phyloP scores from a whole-genome alignment of 2,329 filamentous ascomycete genomes.

The Xylariaceae sp. region DNA sequence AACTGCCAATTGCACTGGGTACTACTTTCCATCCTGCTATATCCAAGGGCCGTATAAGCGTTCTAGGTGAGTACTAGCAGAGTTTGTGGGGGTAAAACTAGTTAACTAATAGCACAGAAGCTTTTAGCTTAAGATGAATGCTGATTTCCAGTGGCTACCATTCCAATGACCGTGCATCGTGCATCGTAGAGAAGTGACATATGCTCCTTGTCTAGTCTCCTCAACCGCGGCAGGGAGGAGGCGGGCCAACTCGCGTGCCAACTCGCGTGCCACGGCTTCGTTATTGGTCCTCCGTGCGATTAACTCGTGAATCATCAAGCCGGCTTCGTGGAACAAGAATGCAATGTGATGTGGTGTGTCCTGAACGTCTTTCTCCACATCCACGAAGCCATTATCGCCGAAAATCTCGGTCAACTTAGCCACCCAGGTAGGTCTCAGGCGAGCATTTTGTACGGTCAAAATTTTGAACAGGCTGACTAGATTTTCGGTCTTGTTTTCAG shows the following conservation, averaged over 20 bases:
- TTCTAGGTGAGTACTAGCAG: too few species aligned
- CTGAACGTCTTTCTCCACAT: slow-evolving; percentile 9
- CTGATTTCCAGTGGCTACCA: too few species aligned
- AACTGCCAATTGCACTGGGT: too few species aligned
- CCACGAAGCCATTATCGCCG: slow-evolving; percentile 8
- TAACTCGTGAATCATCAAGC: slow-evolving; percentile 22
- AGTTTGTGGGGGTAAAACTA: too few species aligned
- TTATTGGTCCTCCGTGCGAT: slow-evolving; percentile 22
- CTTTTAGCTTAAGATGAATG: too few species aligned
- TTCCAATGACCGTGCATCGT: too few species aligned
- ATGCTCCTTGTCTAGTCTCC: slow-evolving; percentile 15
- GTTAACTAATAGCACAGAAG: too few species aligned
- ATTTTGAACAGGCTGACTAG: slow-evolving; percentile 6
- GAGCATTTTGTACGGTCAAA: slow-evolving; percentile 4
- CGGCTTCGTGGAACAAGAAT: slow-evolving; percentile 11
- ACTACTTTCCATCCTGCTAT: too few species aligned
- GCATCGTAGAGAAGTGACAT: slow-evolving; percentile 5
- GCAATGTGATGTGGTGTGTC: slow-evolving; percentile 10
- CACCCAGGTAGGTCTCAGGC: slow-evolving; percentile 11
- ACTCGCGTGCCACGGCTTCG: slow-evolving; percentile 12
- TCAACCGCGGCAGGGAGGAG: slow-evolving; percentile 15
- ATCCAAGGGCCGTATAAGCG: too few species aligned
- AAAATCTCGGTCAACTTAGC: slow-evolving; percentile 6
- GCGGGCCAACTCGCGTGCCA: slow-evolving; percentile 13
- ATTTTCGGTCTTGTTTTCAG: slow-evolving; percentile 5